Evolutionary conservation across 345 rosid genomes (phyloP), one percentile per base, ranked within the genome.

Genomic region (Eutrema yunnanense): DNA sequence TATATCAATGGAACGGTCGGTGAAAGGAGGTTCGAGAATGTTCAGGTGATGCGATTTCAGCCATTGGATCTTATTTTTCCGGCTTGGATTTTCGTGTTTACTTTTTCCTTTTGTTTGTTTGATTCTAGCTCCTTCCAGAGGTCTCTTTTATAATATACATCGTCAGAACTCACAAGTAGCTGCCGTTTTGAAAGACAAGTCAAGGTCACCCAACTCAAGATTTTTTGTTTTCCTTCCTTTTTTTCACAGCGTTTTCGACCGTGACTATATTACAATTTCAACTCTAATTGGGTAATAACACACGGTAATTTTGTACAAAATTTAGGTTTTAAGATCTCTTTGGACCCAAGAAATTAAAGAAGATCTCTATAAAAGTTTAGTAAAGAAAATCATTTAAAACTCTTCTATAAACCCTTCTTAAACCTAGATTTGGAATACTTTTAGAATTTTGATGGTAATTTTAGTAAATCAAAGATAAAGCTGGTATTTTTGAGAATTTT

Each of bases 71-170:
- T 62, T 34, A 11, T 22, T 50, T 65, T 9, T 55, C 22, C 16
- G 4, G 34, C 51, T 3, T 46, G 2, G 26, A 2, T 12, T 41
- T 30, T 30, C 1, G 4, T 5, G 7, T 56, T 65, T 48, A 32
- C 33, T 11, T 58, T 30, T 34, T 19, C 22, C 22, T 1, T 19
- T 19, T 19, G 22, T 19, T 46, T 2, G 33, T 16, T n/a, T 33
- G 69, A 0, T 69, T 75, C 79, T 75, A 56, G 74, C 79, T 60
- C 62, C 67, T 74, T 74, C 78, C 5, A 60, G 78, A 74, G 10
- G 0, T 6, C 48, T 74, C 67, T 41, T 66, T 33, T 41, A 47
- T 26, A 36, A 0, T 0, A 47, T 26, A 36, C 16, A 34, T 74
- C n/a, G 51, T 32, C 48, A 48, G 48, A 73, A 40, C 50, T 27